A percentile compares a stretch with the other conserved stretches of the same genome.
Evolutionary conservation across 2,329 filamentous ascomycete genomes (phyloP).

Genomic region (Sporothrix schenckii): DNA sequence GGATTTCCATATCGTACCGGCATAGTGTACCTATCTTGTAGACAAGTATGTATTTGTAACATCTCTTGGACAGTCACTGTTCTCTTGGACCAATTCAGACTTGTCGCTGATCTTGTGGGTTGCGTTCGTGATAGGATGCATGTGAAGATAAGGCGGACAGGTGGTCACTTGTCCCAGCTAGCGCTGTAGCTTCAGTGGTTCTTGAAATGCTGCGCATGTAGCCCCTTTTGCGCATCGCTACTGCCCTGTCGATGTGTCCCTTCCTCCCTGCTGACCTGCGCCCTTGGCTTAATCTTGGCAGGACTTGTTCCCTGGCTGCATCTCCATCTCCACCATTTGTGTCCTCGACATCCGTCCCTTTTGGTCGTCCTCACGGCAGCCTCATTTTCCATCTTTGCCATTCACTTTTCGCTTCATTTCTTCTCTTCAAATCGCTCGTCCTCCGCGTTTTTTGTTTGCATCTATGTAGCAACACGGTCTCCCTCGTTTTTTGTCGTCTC

Average conservation of each 20-base stretch:
- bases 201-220: too few species aligned
- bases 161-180: background rate
- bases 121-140: background rate
- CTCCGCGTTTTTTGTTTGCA: background rate
- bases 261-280: slow-evolving; percentile 1
- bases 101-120: too few species aligned
- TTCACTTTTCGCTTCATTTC: background rate
- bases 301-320: background rate
- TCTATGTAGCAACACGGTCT: slow-evolving; percentile 5
- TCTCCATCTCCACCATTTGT: background rate
- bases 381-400: background rate
- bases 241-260: background rate
- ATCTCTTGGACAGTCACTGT: too few species aligned
- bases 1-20: too few species aligned
- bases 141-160: background rate
- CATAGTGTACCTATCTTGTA: too few species aligned
- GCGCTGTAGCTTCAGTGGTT: background rate
- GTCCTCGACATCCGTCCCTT: background rate
- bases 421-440: slow-evolving; percentile 3
- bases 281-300: slow-evolving; percentile 18
- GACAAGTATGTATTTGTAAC: too few species aligned
- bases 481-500: slow-evolving; percentile 16
- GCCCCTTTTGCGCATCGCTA: slow-evolving; percentile 10
- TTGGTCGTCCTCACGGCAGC: slow-evolving; percentile 5
- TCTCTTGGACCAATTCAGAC: background rate